Evolutionary conservation across 2,329 filamentous ascomycete species (phyloP).

Genomic region (Phialemoniopsis sp.): DNA sequence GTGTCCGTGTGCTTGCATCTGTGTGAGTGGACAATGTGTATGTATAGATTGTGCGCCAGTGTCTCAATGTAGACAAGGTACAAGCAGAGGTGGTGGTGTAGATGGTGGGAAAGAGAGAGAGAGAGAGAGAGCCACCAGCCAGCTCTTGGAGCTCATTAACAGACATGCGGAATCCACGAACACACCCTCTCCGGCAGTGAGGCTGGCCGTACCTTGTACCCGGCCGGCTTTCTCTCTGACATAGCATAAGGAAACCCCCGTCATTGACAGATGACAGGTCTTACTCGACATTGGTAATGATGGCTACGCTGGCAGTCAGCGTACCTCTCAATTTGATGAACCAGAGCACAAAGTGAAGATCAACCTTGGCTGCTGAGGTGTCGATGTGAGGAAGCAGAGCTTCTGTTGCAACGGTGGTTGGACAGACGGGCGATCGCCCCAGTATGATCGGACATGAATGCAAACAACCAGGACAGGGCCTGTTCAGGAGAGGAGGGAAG

Average conservation of each 20-base stretch:
- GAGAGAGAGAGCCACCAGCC: too few relatives aligned
- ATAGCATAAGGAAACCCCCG: not conserved
- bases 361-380: not conserved
- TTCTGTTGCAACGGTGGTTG: conserved; percentile 1
- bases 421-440: not conserved
- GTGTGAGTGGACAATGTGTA: not conserved
- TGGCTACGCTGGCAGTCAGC: too few relatives aligned
- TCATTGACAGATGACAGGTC: too few relatives aligned
- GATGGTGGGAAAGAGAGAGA: not conserved
- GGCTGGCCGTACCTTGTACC: not conserved
- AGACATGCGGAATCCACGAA: too few relatives aligned
- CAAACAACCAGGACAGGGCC: not conserved
- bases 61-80: not conserved
- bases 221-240: not conserved
- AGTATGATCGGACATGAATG: not conserved
- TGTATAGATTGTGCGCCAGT: not conserved
- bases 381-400: not conserved
- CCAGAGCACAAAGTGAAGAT: too few relatives aligned
- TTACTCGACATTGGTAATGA: too few relatives aligned
- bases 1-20: not conserved
- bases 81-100: not conserved
- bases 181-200: too few relatives aligned
- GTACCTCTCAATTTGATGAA: too few relatives aligned
- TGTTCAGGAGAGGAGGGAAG: not conserved
- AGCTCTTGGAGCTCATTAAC: too few relatives aligned